phyloP scores from a whole-genome alignment of 257 asterid genomes.

The Solanum tarijense region DNA sequence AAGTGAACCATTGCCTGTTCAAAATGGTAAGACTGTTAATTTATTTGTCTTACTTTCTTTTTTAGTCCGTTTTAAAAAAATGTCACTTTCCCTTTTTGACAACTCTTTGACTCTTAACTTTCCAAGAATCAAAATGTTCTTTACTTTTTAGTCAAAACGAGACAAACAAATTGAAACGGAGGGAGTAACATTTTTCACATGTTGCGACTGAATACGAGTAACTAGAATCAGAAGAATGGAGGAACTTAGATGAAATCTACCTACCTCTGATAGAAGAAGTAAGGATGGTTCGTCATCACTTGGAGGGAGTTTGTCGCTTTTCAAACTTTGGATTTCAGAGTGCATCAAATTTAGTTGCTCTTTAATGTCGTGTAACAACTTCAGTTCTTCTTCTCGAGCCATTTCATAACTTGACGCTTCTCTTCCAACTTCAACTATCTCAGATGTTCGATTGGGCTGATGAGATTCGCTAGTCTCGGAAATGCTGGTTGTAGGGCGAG shows the following conservation, averaged over 20 bases:
- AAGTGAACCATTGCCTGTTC: constrained; percentile 6
- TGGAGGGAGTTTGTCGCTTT: constrained; percentile 12
- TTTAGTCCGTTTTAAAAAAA: not conserved
- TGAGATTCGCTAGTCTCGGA: constrained; percentile 14
- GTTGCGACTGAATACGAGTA: not conserved
- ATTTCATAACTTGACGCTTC: constrained; percentile 8
- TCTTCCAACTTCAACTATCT: constrained; percentile 30
- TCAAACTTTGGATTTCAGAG: constrained; percentile 38
- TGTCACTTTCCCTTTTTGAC: not conserved
- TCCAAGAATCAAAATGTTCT: not conserved
- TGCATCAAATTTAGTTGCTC: constrained; percentile 41
- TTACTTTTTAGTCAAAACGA: not conserved
- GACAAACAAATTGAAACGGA: not conserved
- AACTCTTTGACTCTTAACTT: not conserved
- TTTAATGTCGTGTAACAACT: constrained; percentile 52
- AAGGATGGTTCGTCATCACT: constrained; percentile 24
- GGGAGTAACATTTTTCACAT: not conserved
- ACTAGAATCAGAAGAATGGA: not conserved
- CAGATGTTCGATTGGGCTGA: constrained; percentile 25
- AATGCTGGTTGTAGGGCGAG: constrained; percentile 15
- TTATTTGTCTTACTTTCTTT: not conserved
- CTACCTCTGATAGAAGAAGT: constrained; percentile 38
- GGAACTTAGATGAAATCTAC: not conserved
- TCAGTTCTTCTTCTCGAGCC: constrained; percentile 40
- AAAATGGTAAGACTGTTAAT: not conserved